Percentiles rank a stretch among this genome's conserved stretches.
Conservation (phyloP, 106 monocot genomes). For the Dendrobium catenatum region DNA sequence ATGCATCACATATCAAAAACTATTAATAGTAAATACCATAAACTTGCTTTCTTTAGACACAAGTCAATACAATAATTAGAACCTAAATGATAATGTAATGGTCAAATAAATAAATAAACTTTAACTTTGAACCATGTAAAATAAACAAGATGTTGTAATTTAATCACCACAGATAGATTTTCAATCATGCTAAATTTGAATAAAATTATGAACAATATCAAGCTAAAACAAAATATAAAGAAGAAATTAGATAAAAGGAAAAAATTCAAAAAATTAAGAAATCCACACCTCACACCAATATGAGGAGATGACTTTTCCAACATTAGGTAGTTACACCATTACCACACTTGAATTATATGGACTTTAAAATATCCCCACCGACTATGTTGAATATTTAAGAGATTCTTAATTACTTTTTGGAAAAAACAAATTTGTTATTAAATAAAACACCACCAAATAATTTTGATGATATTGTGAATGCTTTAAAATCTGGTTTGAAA, state of each 20-base stretch:
- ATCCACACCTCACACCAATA: neutral
- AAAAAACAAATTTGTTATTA: too few relatives aligned
- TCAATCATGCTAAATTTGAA: neutral
- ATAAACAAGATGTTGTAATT: neutral
- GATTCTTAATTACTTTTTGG: too few relatives aligned
- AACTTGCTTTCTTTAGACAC: neutral
- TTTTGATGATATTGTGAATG: too few relatives aligned
- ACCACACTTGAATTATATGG: too few relatives aligned
- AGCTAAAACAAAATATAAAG: neutral
- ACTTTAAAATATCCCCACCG: too few relatives aligned
- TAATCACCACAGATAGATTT: neutral
- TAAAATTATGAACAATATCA: neutral
- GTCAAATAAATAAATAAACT: neutral
- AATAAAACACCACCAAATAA: too few relatives aligned
- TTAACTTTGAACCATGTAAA: neutral
- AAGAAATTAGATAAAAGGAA: neutral
- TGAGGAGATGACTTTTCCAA: neutral
- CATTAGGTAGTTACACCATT: too few relatives aligned
- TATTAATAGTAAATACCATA: neutral
- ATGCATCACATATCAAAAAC: neutral
- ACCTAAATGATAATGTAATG: neutral
- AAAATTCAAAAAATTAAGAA: too few relatives aligned
- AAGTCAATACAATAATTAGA: neutral
- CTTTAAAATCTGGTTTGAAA: too few relatives aligned
- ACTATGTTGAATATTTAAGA: too few relatives aligned